Percentiles rank a stretch among this genome's conserved stretches.
These are phyloP conservation scores for Crataegus laevigata DNA, from an alignment of 306 rosid genomes.

Conservation along the genomic window DNA sequence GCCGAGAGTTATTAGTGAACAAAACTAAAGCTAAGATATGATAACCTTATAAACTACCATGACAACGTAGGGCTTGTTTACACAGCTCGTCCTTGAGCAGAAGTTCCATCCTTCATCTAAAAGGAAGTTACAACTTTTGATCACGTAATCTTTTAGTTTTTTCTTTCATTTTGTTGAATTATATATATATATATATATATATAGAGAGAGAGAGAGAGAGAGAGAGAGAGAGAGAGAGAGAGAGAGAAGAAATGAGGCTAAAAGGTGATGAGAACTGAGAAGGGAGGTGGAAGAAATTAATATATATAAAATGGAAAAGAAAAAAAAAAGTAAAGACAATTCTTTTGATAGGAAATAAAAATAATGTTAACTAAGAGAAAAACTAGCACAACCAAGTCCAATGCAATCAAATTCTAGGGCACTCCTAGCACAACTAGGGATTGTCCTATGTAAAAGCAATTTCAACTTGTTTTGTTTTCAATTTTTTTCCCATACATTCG, in stretches of 20 bases:
- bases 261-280: too few species aligned
- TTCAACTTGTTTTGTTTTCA: background rate
- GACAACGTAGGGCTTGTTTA: background rate
- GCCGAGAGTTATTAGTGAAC: background rate
- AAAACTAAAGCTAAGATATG: background rate
- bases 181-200: too few species aligned
- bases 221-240: background rate
- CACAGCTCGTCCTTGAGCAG: background rate
- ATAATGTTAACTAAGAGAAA: too few species aligned
- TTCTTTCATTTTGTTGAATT: background rate
- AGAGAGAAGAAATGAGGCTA: background rate
- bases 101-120: background rate
- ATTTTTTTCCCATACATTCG: background rate
- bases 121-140: background rate
- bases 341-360: too few species aligned
- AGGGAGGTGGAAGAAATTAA: too few species aligned
- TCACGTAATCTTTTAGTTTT: background rate
- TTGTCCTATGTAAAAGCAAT: background rate
- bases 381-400: too few species aligned
- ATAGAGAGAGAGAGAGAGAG: background rate
- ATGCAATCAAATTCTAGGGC: too few species aligned
- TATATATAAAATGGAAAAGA: background rate
- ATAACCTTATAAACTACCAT: background rate
- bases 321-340: background rate
- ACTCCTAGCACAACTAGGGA: too few species aligned